phyloP scores from a whole-genome alignment of 2,329 filamentous ascomycete genomes.

The Exophiala mesophila region DNA sequence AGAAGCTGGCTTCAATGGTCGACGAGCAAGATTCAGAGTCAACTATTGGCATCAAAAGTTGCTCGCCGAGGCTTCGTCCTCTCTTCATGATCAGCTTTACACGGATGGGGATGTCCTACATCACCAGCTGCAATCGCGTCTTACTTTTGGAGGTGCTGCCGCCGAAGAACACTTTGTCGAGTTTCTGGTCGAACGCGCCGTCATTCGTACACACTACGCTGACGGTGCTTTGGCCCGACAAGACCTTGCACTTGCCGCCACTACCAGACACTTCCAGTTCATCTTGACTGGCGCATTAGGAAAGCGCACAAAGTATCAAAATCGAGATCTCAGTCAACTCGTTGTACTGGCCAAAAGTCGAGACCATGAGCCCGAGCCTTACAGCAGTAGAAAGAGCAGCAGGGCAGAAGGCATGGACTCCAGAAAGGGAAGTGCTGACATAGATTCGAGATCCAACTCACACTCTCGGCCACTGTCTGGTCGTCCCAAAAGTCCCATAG shows the following conservation, averaged over 20 bases:
- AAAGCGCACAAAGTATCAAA: slow-evolving; percentile 49
- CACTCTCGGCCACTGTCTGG: not conserved
- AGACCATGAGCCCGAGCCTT: slow-evolving; percentile 30
- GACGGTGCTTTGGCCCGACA: slow-evolving; percentile 69
- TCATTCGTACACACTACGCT: slow-evolving; percentile 78
- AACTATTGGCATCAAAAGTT: slow-evolving; percentile 69
- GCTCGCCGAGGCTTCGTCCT: slow-evolving; percentile 57
- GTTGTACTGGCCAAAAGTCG: slow-evolving; percentile 82
- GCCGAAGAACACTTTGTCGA: slow-evolving; percentile 35
- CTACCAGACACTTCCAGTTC: slow-evolving; percentile 68
- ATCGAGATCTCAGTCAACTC: slow-evolving; percentile 65
- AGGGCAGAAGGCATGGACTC: slow-evolving; percentile 11
- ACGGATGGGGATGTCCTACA: slow-evolving; percentile 52
- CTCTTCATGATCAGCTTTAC: slow-evolving; percentile 58
- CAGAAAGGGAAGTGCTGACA: slow-evolving; percentile 19
- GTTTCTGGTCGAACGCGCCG: slow-evolving; percentile 76
- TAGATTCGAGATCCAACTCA: not conserved
- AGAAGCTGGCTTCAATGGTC: slow-evolving; percentile 38
- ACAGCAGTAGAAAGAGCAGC: slow-evolving; percentile 14
- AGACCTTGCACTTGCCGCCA: slow-evolving; percentile 64
- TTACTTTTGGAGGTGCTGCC: slow-evolving; percentile 30
- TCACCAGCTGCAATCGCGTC: slow-evolving; percentile 28
- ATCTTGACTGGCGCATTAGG: slow-evolving; percentile 80
- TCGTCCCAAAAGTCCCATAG: slow-evolving; percentile 1
- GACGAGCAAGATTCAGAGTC: slow-evolving; percentile 64